A percentile compares a stretch with the other conserved stretches of the same genome.
phyloP scores from a whole-genome alignment of 139 green algal genomes.

The Haematococcus lacustris region DNA sequence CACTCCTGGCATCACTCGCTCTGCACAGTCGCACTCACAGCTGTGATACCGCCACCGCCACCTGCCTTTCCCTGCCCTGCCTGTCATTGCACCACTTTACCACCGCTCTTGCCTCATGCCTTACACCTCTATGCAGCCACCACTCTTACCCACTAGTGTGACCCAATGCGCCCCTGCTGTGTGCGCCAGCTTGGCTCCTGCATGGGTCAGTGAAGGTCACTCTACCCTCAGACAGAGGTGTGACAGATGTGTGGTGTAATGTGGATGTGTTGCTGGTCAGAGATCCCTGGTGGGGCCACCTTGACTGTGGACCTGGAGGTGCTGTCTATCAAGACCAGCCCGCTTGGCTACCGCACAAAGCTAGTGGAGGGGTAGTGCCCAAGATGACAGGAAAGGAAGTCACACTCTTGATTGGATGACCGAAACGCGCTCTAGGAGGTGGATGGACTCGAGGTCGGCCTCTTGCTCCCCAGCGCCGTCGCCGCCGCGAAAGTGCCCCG shows the following conservation, averaged over 20 bases:
- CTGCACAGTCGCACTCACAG: too few species aligned
- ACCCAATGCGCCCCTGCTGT: not conserved
- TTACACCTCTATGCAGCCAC: not conserved
- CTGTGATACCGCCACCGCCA: too few species aligned
- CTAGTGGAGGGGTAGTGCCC: slow-evolving; percentile 62
- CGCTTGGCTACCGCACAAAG: slow-evolving; percentile 52
- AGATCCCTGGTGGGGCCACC: slow-evolving; percentile 69
- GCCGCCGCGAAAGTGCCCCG: too few species aligned
- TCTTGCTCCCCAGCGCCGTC: too few species aligned
- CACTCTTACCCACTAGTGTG: not conserved
- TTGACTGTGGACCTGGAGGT: slow-evolving; percentile 72
- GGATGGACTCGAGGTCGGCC: too few species aligned
- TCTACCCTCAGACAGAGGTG: not conserved
- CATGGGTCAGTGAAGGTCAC: not conserved
- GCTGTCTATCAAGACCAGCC: slow-evolving; percentile 59
- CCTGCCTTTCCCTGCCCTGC: too few species aligned
- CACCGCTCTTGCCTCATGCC: too few species aligned
- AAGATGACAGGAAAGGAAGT: too few species aligned
- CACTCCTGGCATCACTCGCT: not conserved
- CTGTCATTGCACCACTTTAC: too few species aligned
- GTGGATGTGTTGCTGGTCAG: slow-evolving; percentile 11
- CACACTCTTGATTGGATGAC: too few species aligned
- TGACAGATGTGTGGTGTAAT: not conserved
- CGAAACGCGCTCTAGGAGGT: too few species aligned
- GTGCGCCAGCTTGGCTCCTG: not conserved